These are phyloP conservation scores for Quercus variabilis DNA, from an alignment of 306 rosid species.

Conservation along the genomic window DNA sequence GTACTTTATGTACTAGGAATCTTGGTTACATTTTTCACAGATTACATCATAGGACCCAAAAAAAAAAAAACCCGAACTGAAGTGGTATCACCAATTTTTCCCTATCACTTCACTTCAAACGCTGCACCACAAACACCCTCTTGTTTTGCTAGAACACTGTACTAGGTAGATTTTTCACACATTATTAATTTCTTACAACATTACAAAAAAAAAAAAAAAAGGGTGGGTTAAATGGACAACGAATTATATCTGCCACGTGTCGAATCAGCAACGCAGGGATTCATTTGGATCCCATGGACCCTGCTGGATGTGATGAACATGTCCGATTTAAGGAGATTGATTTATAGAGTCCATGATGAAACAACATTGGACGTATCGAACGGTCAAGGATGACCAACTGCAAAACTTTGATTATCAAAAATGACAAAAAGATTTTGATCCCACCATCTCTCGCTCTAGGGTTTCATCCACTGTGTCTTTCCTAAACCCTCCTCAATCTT, in stretches of 20 bases:
- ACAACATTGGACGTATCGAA: slow-evolving; percentile 1
- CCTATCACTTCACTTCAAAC: no score
- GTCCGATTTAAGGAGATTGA: neutral
- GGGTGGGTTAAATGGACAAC: no score
- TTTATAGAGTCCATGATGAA: neutral
- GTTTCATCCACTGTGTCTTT: slow-evolving; percentile 24
- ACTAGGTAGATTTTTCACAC: no score
- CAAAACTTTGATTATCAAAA: neutral
- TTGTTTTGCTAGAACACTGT: no score
- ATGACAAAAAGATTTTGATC: slow-evolving; percentile 10
- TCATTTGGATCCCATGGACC: neutral
- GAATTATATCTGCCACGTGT: slow-evolving; percentile 4
- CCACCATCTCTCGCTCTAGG: slow-evolving; percentile 40
- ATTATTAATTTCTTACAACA: no score
- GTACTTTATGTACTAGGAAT: no score
- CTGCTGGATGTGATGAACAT: neutral
- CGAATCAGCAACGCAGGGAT: neutral
- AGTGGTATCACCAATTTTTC: no score
- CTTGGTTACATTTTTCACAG: no score
- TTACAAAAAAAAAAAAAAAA: no score
- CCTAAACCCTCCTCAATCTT: slow-evolving; percentile 6
- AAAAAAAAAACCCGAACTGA: no score
- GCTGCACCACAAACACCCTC: no score
- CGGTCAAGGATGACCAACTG: slow-evolving; percentile 6
- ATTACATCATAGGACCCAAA: no score